These are phyloP conservation scores for Chrysoporthe austroafricana DNA, from an alignment of 2,329 filamentous ascomycete species.

Conservation along the genomic window DNA sequence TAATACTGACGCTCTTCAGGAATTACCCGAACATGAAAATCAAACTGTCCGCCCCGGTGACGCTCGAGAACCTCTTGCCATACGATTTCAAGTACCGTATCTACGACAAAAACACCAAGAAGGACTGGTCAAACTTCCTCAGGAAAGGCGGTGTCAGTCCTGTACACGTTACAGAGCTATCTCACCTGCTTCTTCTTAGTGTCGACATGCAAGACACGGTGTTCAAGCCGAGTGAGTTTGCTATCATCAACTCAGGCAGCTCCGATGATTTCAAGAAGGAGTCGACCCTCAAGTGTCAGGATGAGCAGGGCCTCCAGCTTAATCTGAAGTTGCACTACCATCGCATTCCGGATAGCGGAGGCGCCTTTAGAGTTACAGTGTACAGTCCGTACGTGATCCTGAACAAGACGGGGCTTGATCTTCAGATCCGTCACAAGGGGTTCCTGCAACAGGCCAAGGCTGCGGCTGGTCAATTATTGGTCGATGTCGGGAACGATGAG, in stretches of 20 bases:
- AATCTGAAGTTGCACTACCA: slow-evolving; percentile 89
- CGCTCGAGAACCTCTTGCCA: slow-evolving; percentile 90
- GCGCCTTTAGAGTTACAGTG: slow-evolving; percentile 93
- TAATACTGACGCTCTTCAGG: slow-evolving; percentile 47
- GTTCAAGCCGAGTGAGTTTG: slow-evolving; percentile 94
- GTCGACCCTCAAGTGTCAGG: slow-evolving; percentile 77
- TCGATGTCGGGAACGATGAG: slow-evolving; percentile 52
- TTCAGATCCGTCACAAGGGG: slow-evolving; percentile 86
- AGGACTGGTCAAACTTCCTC: slow-evolving; percentile 98
- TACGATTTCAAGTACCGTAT: slow-evolving; percentile 99
- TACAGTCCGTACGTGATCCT: slow-evolving; percentile 94
- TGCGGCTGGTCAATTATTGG: slow-evolving; percentile 72
- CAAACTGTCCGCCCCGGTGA: slow-evolving; percentile 87
- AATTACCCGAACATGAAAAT: slow-evolving; percentile 95
- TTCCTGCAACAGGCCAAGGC: slow-evolving; percentile 82
- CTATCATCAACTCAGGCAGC: slow-evolving; percentile 90
- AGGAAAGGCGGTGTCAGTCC: slow-evolving; percentile 96
- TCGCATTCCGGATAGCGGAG: slow-evolving; percentile 86
- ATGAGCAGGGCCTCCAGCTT: slow-evolving; percentile 78
- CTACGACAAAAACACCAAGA: slow-evolving; percentile 97
- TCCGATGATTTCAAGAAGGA: slow-evolving; percentile 90
- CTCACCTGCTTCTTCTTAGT: slow-evolving; percentile 88
- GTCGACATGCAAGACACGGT: slow-evolving; percentile 96
- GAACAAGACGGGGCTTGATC: slow-evolving; percentile 90
- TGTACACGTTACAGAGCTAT: slow-evolving; percentile 94